Conservation (phyloP, 169 alveolate species). For the Cyclospora cayetanensis region DNA sequence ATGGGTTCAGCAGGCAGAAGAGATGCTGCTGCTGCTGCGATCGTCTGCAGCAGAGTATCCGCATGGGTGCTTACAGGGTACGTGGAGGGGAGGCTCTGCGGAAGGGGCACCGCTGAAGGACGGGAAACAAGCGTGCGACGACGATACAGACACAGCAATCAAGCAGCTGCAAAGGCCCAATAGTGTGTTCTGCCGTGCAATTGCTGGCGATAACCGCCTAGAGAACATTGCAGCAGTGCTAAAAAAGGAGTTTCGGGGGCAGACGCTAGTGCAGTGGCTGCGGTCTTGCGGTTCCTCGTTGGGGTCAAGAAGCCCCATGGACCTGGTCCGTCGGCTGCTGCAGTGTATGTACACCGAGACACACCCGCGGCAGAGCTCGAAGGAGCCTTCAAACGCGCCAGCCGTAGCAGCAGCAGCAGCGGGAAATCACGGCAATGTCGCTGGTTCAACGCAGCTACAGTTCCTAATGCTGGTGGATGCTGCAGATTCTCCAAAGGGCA, state of each 20-base stretch:
- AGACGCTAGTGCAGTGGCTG: neutral
- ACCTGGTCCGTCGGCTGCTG: neutral
- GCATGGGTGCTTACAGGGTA: neutral
- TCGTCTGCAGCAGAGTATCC: neutral
- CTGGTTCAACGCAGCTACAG: slow-evolving; percentile 33
- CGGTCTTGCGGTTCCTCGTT: neutral
- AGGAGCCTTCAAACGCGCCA: slow-evolving; percentile 20
- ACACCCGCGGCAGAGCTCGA: too few species aligned
- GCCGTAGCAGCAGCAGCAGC: slow-evolving; percentile 36
- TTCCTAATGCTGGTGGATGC: neutral
- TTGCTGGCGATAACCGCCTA: neutral
- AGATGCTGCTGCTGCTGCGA: slow-evolving; percentile 17
- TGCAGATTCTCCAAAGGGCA: neutral
- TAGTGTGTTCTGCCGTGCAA: neutral
- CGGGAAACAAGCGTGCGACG: neutral
- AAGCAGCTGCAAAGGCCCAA: neutral
- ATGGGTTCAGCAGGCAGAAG: neutral
- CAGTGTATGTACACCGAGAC: slow-evolving; percentile 11
- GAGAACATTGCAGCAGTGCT: neutral
- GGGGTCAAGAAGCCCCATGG: slow-evolving; percentile 10
- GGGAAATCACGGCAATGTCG: neutral
- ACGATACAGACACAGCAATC: neutral
- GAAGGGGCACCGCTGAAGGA: neutral
- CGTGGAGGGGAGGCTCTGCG: neutral
- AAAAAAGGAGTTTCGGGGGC: neutral